A percentile compares a stretch with the other conserved stretches of the same genome.
These are phyloP conservation scores for Cryptosporidium baileyi DNA, from an alignment of 169 alveolate species.

Conservation along the genomic window DNA sequence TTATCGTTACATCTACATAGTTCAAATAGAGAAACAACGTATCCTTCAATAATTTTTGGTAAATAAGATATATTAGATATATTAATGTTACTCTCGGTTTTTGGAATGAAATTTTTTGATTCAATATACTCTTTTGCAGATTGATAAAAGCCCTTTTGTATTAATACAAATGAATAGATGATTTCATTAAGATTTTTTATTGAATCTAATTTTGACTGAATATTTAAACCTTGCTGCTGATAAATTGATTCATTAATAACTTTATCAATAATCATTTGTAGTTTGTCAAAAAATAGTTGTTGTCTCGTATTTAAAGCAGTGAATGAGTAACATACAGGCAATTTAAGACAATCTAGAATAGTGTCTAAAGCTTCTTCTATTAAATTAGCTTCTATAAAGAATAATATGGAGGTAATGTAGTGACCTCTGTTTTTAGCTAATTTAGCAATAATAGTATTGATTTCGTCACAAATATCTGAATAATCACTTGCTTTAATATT, in stretches of 20 bases:
- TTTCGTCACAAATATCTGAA: constrained; percentile 45
- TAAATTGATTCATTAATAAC: background rate
- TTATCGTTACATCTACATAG: constrained; percentile 31
- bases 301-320: constrained; percentile 33
- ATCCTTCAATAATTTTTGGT: constrained; percentile 57
- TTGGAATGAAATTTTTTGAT: constrained; percentile 38
- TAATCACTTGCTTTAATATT: constrained; percentile 4
- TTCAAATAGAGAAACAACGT: constrained; percentile 52
- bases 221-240: background rate
- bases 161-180: constrained; percentile 28
- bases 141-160: constrained; percentile 55
- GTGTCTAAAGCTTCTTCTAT: constrained; percentile 20
- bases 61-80: constrained; percentile 1
- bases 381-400: constrained; percentile 50
- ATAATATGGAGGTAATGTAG: constrained; percentile 45
- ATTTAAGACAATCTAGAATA: constrained; percentile 24
- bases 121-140: constrained; percentile 64
- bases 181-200: constrained; percentile 25
- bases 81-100: constrained; percentile 18
- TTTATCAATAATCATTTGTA: constrained; percentile 14
- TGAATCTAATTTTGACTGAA: constrained; percentile 21
- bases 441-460: constrained; percentile 43
- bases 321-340: constrained; percentile 52
- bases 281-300: constrained; percentile 60
- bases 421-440: constrained; percentile 48